A percentile compares a stretch with the other conserved stretches of the same genome.
These are phyloP conservation scores for Westerdykella aurantiaca DNA, from an alignment of 2,329 filamentous ascomycete species.

Conservation along the genomic window DNA sequence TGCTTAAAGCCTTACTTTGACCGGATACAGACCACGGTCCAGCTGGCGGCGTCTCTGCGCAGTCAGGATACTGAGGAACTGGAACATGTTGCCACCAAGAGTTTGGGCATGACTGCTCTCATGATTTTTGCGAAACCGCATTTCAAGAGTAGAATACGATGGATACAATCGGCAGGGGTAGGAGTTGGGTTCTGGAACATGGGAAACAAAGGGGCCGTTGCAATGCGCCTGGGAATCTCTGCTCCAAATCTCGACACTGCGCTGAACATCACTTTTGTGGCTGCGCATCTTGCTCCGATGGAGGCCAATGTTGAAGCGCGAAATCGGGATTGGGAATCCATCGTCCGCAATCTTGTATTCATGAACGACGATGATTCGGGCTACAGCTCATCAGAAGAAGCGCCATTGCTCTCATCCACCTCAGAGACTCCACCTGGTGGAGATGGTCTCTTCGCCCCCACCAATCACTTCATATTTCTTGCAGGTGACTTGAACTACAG, in stretches of 20 bases:
- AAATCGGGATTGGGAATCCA: constrained; percentile 83
- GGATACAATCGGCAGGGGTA: constrained; percentile 71
- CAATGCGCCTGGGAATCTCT: constrained; percentile 61
- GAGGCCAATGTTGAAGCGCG: constrained; percentile 69
- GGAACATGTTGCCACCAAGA: constrained; percentile 62
- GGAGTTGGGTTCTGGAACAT: constrained; percentile 82
- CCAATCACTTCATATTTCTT: constrained; percentile 68
- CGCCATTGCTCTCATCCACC: constrained; percentile 24
- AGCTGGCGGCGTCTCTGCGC: constrained; percentile 55
- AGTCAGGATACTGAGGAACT: constrained; percentile 49
- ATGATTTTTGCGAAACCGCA: constrained; percentile 72
- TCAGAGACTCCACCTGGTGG: constrained; percentile 34
- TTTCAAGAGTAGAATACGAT: constrained; percentile 52
- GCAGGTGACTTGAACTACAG: constrained; percentile 95
- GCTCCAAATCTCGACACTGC: constrained; percentile 35
- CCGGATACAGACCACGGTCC: constrained; percentile 64
- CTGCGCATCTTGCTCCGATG: constrained; percentile 83
- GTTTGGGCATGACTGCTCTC: constrained; percentile 84
- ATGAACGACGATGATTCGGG: constrained; percentile 32
- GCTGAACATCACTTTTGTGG: constrained; percentile 74
- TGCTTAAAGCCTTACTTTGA: constrained; percentile 71
- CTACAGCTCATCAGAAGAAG: constrained; percentile 28
- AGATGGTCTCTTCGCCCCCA: constrained; percentile 67
- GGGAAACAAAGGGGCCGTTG: constrained; percentile 94
- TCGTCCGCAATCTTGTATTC: constrained; percentile 77